These are phyloP conservation scores for Epichloe bromicola DNA, from an alignment of 2,329 filamentous ascomycete genomes.

Conservation along the genomic window DNA sequence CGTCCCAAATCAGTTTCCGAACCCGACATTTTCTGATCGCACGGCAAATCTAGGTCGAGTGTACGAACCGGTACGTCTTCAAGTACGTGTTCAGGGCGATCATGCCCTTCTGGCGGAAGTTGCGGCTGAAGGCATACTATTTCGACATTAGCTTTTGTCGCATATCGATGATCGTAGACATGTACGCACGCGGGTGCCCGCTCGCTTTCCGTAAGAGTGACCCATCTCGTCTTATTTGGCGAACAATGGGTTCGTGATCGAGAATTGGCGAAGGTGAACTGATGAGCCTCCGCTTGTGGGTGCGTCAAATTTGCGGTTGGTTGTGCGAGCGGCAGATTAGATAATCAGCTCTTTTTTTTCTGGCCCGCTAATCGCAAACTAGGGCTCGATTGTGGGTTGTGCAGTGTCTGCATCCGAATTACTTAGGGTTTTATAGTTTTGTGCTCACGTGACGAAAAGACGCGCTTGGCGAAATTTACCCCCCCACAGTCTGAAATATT, in stretches of 20 bases:
- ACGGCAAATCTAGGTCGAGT: not conserved
- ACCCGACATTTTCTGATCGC: not conserved
- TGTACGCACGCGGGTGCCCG: conserved; percentile 66
- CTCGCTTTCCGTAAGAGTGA: conserved; percentile 78
- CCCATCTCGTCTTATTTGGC: conserved; percentile 55
- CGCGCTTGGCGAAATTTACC: conserved; percentile 13
- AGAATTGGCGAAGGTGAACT: conserved; percentile 25
- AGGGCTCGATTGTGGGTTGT: conserved; percentile 20
- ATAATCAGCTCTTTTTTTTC: conserved; percentile 22
- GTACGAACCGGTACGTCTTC: conserved; percentile 66
- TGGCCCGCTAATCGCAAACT: conserved; percentile 7
- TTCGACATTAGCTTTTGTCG: conserved; percentile 13
- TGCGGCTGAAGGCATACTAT: conserved; percentile 82
- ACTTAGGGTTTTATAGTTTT: conserved; percentile 21
- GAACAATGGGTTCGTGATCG: conserved; percentile 26
- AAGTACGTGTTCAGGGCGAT: conserved; percentile 93
- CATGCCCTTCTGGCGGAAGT: conserved; percentile 91
- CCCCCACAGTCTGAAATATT: conserved; percentile 21
- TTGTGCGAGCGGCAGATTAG: conserved; percentile 25
- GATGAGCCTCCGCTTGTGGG: conserved; percentile 18
- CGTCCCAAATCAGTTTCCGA: conserved; percentile 27
- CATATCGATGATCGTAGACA: conserved; percentile 15
- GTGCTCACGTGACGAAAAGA: conserved; percentile 15
- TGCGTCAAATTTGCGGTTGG: conserved; percentile 24
- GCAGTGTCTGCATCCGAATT: conserved; percentile 3